These are phyloP conservation scores for Neolentinus lepideus DNA, from an alignment of 1,284 basidiomycete genomes.

Conservation along the genomic window DNA sequence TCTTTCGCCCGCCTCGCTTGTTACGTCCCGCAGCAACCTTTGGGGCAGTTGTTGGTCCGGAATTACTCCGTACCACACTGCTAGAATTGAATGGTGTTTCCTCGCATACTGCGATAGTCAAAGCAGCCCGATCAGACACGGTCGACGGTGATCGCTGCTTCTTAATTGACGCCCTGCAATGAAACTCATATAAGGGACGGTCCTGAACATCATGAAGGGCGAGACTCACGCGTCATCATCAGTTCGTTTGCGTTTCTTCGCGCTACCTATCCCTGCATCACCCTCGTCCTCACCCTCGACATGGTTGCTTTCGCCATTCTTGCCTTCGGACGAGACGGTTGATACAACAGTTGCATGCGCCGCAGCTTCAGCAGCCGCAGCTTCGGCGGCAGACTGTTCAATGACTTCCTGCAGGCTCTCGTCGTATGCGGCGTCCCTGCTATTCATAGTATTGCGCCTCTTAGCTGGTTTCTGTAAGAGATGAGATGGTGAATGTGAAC, in stretches of 20 bases:
- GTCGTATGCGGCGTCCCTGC: constrained; percentile 90
- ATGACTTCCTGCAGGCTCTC: constrained; percentile 73
- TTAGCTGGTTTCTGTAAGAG: constrained; percentile 63
- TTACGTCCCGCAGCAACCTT: constrained; percentile 28
- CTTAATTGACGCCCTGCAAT: constrained; percentile 48
- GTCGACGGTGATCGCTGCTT: constrained; percentile 66
- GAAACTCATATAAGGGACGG: constrained; percentile 8
- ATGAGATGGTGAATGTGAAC: constrained; percentile 66
- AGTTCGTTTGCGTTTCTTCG: constrained; percentile 68
- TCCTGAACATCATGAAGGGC: not conserved
- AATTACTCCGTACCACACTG: constrained; percentile 12
- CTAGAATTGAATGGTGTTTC: constrained; percentile 29
- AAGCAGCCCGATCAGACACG: constrained; percentile 46
- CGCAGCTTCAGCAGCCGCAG: constrained; percentile 44
- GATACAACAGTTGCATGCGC: constrained; percentile 8
- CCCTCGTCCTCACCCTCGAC: constrained; percentile 36
- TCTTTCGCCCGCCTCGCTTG: constrained; percentile 38
- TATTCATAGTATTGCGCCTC: constrained; percentile 95
- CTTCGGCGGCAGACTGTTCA: constrained; percentile 65
- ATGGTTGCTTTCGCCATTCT: constrained; percentile 11
- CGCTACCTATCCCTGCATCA: constrained; percentile 33
- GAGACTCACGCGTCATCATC: constrained; percentile 60
- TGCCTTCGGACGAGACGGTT: not conserved
- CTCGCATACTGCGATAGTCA: constrained; percentile 31
- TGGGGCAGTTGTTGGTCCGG: constrained; percentile 21